These are phyloP conservation scores for Dryas integrifolia DNA, from an alignment of 331 rosid genomes.

Conservation along the genomic window DNA sequence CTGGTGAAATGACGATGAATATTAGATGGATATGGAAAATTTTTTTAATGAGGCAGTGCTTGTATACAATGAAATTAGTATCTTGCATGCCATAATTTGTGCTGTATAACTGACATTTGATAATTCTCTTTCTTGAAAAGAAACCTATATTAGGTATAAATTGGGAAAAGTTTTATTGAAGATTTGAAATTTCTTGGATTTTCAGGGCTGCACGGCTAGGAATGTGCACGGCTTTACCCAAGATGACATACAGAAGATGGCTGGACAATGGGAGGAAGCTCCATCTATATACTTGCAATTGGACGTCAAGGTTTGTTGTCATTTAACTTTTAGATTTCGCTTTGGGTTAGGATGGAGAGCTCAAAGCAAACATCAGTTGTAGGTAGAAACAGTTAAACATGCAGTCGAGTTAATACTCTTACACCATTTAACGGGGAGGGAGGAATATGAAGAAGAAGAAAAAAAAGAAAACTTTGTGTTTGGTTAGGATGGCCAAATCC, in stretches of 20 bases:
- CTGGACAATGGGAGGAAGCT: conserved; percentile 85
- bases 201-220: conserved; percentile 96
- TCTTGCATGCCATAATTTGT: background rate
- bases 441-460: background rate
- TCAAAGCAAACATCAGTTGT: conserved; percentile 18
- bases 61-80: background rate
- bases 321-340: background rate
- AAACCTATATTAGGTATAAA: background rate
- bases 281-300: conserved; percentile 76
- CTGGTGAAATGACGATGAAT: background rate
- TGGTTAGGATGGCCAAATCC: background rate
- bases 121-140: background rate
- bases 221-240: conserved; percentile 82
- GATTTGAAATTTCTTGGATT: conserved; percentile 32
- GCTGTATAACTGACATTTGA: conserved; percentile 7
- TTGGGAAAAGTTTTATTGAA: conserved; percentile 9
- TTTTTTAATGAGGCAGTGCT: background rate
- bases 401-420: background rate
- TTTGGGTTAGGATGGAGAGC: conserved; percentile 14
- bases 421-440: background rate
- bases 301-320: conserved; percentile 64
- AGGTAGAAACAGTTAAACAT: background rate
- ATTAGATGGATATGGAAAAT: too few species aligned
- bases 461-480: background rate
- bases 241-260: conserved; percentile 75